These are phyloP conservation scores for Musa troglodytarum DNA, from an alignment of 176 grass and related monocot genomes.

Conservation along the genomic window DNA sequence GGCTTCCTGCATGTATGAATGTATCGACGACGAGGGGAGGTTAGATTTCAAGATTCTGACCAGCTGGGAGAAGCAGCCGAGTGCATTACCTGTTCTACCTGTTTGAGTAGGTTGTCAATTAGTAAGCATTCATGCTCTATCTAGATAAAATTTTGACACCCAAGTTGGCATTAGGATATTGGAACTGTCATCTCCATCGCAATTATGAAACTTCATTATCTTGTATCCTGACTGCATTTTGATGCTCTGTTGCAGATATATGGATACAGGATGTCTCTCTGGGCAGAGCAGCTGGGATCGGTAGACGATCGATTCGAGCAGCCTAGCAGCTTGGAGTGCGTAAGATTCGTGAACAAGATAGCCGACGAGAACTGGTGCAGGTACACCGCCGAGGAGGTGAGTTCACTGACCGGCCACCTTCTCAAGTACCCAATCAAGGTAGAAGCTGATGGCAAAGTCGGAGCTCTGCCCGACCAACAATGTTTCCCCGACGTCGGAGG, in stretches of 20 bases:
- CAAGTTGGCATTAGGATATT: too few species aligned
- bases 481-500: constrained; percentile 37
- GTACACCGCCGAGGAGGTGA: constrained; percentile 11
- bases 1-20: too few species aligned
- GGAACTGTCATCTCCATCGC: too few species aligned
- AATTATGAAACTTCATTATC: too few species aligned
- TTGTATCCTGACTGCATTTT: too few species aligned
- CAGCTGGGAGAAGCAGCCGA: too few species aligned
- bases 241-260: constrained; percentile 19
- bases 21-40: too few species aligned
- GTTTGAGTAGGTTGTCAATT: too few species aligned
- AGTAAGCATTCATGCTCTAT: too few species aligned
- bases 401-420: constrained; percentile 23
- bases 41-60: too few species aligned
- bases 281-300: constrained; percentile 34
- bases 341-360: constrained; percentile 29
- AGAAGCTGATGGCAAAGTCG: constrained; percentile 22
- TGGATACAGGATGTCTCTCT: constrained; percentile 37
- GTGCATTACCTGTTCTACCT: too few species aligned
- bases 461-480: constrained; percentile 14
- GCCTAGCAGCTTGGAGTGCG: constrained; percentile 23
- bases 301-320: constrained; percentile 16
- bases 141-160: too few species aligned
- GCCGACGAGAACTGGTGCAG: constrained; percentile 29
- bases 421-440: constrained; percentile 32